phyloP scores from a whole-genome alignment of 345 rosid genomes.

The Lepidium didymum region DNA sequence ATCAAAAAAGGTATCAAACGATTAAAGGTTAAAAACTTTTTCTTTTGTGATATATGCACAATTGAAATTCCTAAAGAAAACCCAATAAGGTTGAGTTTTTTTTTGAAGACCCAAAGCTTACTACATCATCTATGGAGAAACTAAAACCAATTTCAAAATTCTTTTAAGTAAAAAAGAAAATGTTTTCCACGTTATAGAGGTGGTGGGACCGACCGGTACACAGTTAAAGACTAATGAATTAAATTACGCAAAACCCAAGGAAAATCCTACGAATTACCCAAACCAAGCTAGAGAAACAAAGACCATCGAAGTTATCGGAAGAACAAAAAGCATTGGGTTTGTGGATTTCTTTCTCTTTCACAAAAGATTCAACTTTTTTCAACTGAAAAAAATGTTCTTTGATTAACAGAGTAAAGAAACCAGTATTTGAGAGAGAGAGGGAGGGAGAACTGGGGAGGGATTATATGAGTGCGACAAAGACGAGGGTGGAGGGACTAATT shows the following conservation, averaged over 20 bases:
- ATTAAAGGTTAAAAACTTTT: background rate
- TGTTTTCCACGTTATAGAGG: constrained; percentile 12
- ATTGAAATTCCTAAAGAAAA: background rate
- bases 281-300: background rate
- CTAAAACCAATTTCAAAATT: background rate
- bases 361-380: background rate
- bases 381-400: background rate
- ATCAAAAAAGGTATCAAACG: background rate
- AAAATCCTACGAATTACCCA: background rate
- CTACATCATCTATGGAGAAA: background rate
- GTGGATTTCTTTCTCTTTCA: background rate
- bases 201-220: constrained; percentile 1
- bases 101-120: background rate
- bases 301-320: background rate
- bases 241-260: constrained; percentile 2
- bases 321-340: background rate
- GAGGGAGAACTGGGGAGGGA: background rate
- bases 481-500: background rate
- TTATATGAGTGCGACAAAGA: background rate
- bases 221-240: background rate
- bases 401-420: background rate
- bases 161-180: background rate
- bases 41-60: background rate
- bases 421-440: background rate
- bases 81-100: background rate